Conservation (phyloP, 2,329 filamentous ascomycete species). For the Botrytis tulipae region DNA sequence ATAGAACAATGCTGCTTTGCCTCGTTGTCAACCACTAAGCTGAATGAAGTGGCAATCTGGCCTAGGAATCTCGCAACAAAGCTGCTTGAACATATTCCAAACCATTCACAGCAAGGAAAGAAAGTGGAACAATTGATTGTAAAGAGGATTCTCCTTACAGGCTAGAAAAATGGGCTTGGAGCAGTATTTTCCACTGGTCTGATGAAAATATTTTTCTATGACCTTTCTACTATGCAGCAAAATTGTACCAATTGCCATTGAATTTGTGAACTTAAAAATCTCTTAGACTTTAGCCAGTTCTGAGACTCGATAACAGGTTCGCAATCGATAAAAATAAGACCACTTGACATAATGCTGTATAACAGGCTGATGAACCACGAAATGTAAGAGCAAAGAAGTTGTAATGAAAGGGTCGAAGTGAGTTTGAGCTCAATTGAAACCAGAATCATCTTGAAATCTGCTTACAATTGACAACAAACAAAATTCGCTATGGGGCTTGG, state of each 20-base stretch:
- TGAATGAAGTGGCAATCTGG: neutral
- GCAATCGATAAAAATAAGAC: neutral
- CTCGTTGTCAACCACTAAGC: neutral
- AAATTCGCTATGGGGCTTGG: accelerated
- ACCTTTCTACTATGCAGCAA: neutral
- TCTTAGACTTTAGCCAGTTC: neutral
- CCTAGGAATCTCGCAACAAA: neutral
- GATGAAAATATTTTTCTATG: neutral
- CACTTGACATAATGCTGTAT: neutral
- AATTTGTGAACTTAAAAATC: accelerated
- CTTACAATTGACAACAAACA: too few relatives aligned
- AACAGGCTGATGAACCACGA: neutral
- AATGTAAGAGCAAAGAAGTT: neutral
- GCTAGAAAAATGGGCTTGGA: neutral
- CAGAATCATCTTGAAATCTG: neutral
- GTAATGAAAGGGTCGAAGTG: neutral
- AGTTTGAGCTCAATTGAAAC: neutral
- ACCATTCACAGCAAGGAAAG: neutral
- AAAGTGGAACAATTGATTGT: neutral
- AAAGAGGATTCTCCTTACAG: neutral
- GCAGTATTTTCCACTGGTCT: neutral
- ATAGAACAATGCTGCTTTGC: neutral
- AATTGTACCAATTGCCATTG: neutral
- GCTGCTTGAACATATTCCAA: neutral
- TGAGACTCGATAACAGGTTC: too few relatives aligned